phyloP scores from a whole-genome alignment of 1,139 yeast genomes.

The Zygoascus meyerae region DNA sequence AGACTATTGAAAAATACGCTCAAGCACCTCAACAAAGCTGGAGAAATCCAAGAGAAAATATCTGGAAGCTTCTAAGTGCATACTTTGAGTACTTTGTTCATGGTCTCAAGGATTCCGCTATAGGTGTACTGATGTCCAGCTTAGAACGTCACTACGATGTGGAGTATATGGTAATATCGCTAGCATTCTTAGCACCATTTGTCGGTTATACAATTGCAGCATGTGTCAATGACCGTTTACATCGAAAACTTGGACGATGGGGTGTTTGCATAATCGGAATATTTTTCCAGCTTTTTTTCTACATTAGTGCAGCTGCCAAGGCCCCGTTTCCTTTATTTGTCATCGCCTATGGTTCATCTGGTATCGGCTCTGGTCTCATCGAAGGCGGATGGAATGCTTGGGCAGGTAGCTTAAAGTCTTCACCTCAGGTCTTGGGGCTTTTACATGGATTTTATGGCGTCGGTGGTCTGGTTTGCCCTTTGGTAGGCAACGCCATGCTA shows the following conservation, averaged over 20 bases:
- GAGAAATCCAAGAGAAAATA: constrained; percentile 25
- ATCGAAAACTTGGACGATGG: constrained; percentile 39
- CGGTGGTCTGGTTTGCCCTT: constrained; percentile 57
- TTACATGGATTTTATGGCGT: constrained; percentile 57
- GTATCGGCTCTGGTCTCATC: constrained; percentile 52
- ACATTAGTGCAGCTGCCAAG: constrained; percentile 38
- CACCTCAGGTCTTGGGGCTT: constrained; percentile 46
- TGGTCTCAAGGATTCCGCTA: constrained; percentile 20
- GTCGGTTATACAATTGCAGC: constrained; percentile 38
- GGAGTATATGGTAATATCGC: constrained; percentile 24
- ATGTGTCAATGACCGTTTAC: constrained; percentile 31
- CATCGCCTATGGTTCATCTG: constrained; percentile 51
- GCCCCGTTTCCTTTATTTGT: constrained; percentile 40
- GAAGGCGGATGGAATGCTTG: constrained; percentile 54
- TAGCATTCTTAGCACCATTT: constrained; percentile 27
- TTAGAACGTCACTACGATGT: constrained; percentile 22
- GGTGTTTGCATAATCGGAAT: constrained; percentile 39
- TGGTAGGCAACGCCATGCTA: constrained; percentile 50
- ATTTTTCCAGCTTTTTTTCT: constrained; percentile 36
- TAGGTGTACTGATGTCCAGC: constrained; percentile 21
- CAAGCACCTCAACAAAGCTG: constrained; percentile 10
- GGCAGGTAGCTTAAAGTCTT: constrained; percentile 45
- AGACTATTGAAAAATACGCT: neutral
- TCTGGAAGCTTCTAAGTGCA: constrained; percentile 16
- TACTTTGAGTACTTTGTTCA: constrained; percentile 19